Evolutionary conservation across 306 rosid species (phyloP).

Genomic region (Gastrolobium bilobum): DNA sequence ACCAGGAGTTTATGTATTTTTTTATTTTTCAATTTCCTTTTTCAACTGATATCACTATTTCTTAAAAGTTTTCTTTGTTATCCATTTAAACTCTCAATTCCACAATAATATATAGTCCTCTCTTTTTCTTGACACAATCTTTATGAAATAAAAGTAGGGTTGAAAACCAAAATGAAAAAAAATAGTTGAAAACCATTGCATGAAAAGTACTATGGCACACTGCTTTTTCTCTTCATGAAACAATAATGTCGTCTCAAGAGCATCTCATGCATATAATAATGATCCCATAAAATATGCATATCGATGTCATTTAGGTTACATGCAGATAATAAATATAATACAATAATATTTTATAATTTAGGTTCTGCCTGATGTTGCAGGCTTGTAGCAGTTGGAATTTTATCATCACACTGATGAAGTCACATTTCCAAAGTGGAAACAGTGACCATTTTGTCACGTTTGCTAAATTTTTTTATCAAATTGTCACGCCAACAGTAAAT

Average conservation of each 20-base stretch:
- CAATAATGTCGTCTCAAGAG: conserved; percentile 39
- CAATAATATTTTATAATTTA: conserved; percentile 53
- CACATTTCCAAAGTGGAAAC: conserved; percentile 56
- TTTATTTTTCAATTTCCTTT: not conserved
- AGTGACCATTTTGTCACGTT: no score
- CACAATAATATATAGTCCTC: not conserved
- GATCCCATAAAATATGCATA: conserved; percentile 39
- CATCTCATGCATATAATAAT: conserved; percentile 50
- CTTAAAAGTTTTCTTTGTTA: not conserved
- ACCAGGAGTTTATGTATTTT: not conserved
- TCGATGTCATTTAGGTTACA: conserved; percentile 51
- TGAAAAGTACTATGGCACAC: not conserved
- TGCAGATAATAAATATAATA: conserved; percentile 44
- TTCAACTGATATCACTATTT: conserved; percentile 1
- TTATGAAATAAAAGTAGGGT: conserved; percentile 8
- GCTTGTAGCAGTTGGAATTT: conserved; percentile 64
- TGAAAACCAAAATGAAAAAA: no score
- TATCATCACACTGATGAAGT: conserved; percentile 63
- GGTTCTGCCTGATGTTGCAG: conserved; percentile 55
- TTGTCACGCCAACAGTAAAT: no score
- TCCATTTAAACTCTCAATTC: not conserved
- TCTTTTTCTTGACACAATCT: not conserved
- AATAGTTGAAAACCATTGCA: not conserved
- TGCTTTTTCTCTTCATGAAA: conserved; percentile 39
- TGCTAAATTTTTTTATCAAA: no score